These are phyloP conservation scores for Penicillium diatomitis DNA, from an alignment of 495 filamentous ascomycete species.

Conservation along the genomic window DNA sequence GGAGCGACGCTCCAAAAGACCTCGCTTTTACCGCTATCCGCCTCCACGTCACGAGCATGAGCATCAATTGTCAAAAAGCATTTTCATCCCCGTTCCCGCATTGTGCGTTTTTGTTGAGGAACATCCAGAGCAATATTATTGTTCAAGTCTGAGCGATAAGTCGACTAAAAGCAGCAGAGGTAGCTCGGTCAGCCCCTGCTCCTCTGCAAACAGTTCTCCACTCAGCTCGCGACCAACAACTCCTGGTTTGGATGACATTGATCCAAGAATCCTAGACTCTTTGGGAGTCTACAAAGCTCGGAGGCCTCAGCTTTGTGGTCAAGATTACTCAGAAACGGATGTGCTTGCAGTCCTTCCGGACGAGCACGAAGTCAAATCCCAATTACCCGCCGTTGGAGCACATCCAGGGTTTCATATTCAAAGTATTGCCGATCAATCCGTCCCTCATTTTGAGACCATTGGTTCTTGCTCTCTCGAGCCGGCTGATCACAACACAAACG, in stretches of 20 bases:
- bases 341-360: not conserved
- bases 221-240: constrained; percentile 8
- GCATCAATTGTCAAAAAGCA: constrained; percentile 2
- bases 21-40: constrained; percentile 9
- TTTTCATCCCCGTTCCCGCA: constrained; percentile 2
- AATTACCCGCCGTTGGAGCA: not conserved
- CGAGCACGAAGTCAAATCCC: not conserved
- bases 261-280: constrained; percentile 7
- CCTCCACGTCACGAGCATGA: constrained; percentile 5
- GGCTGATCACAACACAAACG: not conserved
- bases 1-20: constrained; percentile 1
- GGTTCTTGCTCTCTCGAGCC: not conserved
- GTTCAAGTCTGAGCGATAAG: not conserved
- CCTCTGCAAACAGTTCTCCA: constrained; percentile 3
- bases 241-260: constrained; percentile 9
- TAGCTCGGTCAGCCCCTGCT: constrained; percentile 5
- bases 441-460: not conserved
- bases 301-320: not conserved
- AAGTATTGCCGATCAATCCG: not conserved
- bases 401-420: not conserved
- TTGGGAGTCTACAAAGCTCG: not conserved
- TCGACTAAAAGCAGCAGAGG: constrained; percentile 6
- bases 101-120: constrained; percentile 3
- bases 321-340: not conserved
- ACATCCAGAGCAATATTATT: constrained; percentile 5